These are phyloP conservation scores for Anthostomella pinea DNA, from an alignment of 2,329 filamentous ascomycete species.

Conservation along the genomic window DNA sequence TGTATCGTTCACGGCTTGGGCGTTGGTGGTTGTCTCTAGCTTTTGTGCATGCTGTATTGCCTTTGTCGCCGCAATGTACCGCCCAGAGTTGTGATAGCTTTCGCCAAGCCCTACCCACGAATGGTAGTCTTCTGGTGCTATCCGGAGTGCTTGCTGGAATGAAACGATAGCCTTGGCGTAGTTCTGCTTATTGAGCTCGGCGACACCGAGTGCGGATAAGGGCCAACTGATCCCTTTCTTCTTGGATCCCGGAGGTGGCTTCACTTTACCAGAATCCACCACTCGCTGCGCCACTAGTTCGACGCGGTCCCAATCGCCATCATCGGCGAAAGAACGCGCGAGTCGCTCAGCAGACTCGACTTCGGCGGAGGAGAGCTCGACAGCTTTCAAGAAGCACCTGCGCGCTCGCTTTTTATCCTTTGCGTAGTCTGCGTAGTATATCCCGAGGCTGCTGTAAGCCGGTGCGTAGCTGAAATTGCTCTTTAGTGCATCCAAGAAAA, in stretches of 20 bases:
- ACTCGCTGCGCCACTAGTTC: constrained; percentile 88
- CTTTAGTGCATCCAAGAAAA: constrained; percentile 80
- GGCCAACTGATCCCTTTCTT: constrained; percentile 94
- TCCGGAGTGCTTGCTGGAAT: constrained; percentile 84
- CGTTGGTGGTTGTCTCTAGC: constrained; percentile 60
- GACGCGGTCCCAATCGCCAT: constrained; percentile 94
- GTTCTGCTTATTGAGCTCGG: constrained; percentile 91
- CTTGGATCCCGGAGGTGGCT: constrained; percentile 87
- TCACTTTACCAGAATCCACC: constrained; percentile 90
- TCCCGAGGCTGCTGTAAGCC: constrained; percentile 84
- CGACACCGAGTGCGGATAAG: constrained; percentile 87
- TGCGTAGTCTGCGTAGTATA: constrained; percentile 88
- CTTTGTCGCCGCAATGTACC: constrained; percentile 90
- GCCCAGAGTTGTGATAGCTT: constrained; percentile 90
- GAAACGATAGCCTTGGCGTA: constrained; percentile 86
- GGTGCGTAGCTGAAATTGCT: constrained; percentile 85
- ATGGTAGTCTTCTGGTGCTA: constrained; percentile 84
- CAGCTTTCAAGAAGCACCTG: constrained; percentile 94
- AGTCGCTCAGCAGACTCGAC: constrained; percentile 83
- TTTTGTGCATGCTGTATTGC: constrained; percentile 83
- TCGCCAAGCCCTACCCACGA: constrained; percentile 97
- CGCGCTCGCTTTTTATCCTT: constrained; percentile 82
- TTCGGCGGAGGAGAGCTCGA: constrained; percentile 86
- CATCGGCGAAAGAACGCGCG: constrained; percentile 80
- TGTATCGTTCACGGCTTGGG: constrained; percentile 61